These are phyloP conservation scores for Rubia balearica DNA, from an alignment of 305 asterid genomes.

Conservation along the genomic window DNA sequence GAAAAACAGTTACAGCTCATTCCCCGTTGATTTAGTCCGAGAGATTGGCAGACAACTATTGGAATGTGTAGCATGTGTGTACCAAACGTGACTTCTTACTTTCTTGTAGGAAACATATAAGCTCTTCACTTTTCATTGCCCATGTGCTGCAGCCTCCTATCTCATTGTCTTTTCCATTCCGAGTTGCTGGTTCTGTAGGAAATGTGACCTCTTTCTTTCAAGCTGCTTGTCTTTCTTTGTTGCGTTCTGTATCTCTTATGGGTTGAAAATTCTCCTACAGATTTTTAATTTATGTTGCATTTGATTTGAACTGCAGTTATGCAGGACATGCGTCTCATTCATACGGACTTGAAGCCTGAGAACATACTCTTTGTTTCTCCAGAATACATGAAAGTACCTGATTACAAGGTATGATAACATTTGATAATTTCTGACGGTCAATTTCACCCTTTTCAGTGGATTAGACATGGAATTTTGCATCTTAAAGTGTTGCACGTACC, in stretches of 20 bases:
- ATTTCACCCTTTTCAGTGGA: background rate
- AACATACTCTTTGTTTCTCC: constrained; percentile 45
- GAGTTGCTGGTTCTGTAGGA: no score
- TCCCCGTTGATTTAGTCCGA: constrained; percentile 95
- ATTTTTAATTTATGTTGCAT: constrained; percentile 12
- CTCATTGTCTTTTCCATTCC: constrained; percentile 10
- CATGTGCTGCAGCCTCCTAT: constrained; percentile 5
- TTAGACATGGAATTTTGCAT: background rate
- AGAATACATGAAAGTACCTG: constrained; percentile 37
- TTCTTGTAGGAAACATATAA: constrained; percentile 18
- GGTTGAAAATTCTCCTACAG: constrained; percentile 5
- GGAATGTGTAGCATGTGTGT: constrained; percentile 99
- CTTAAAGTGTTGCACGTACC: background rate
- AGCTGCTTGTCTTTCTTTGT: constrained; percentile 5
- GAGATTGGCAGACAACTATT: constrained; percentile 97
- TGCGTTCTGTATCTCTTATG: background rate
- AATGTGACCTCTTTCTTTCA: no score
- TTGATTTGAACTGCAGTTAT: constrained; percentile 30
- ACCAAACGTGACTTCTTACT: constrained; percentile 17
- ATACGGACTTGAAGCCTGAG: constrained; percentile 51
- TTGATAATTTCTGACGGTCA: background rate
- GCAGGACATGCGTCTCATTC: constrained; percentile 51
- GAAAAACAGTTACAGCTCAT: constrained; percentile 94
- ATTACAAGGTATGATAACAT: constrained; percentile 32
- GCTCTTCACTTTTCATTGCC: constrained; percentile 11